phyloP scores from a whole-genome alignment of 2,329 filamentous ascomycete genomes.

The Penicillium capsulatum region DNA sequence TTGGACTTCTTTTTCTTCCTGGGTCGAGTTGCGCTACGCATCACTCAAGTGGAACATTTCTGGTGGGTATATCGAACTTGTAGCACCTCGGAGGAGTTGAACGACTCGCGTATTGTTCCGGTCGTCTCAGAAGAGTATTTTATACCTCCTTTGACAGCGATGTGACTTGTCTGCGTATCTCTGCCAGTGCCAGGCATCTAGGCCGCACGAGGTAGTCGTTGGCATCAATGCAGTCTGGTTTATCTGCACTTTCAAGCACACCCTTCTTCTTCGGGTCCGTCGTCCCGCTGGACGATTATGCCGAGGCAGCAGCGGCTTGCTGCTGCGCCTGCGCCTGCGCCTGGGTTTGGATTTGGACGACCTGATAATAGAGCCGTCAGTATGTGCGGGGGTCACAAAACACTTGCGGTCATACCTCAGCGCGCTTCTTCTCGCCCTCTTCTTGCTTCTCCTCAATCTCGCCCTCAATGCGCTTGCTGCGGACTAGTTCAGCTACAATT shows the following conservation, averaged over 20 bases:
- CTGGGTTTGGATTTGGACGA: conserved; percentile 40
- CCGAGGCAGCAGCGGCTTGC: conserved; percentile 31
- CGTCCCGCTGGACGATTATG: conserved; percentile 20
- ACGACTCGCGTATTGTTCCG: too few species aligned
- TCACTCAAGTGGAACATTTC: too few species aligned
- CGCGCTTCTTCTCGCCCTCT: conserved; percentile 61
- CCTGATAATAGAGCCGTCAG: conserved; percentile 26
- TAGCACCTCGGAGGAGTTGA: too few species aligned
- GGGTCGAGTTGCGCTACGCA: too few species aligned
- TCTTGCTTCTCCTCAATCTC: conserved; percentile 62
- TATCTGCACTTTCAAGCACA: neutral
- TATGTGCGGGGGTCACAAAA: neutral
- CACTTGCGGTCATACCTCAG: conserved; percentile 49
- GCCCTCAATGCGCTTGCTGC: conserved; percentile 61
- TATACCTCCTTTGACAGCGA: neutral
- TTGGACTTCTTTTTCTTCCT: too few species aligned
- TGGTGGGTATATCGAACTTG: too few species aligned
- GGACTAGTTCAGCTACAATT: conserved; percentile 6
- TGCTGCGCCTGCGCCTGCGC: conserved; percentile 34
- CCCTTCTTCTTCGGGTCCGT: neutral
- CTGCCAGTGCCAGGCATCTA: neutral
- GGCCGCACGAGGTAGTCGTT: neutral
- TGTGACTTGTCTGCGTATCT: neutral
- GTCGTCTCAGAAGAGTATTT: neutral
- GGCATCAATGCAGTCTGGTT: neutral